Base-by-base conservation (phyloP, 169 alveolate species). In the Plasmodium yoelii region DNA sequence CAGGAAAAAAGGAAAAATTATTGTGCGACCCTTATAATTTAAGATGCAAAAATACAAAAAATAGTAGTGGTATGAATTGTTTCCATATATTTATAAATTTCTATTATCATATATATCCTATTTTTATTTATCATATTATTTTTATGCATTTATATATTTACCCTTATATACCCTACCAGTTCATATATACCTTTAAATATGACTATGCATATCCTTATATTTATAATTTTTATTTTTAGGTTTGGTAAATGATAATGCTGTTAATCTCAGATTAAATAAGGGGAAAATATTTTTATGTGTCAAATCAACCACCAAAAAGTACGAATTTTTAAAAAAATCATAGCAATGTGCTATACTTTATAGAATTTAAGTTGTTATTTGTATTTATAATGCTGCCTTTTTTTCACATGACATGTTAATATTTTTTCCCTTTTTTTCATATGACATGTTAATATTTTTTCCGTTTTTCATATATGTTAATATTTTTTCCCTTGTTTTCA, bases 11-110 rank as follows among this genome's bases (percentile, higher is more conserved):
- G n/a, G 82, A 63, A 55, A 53, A 18, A 28, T 80, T 80, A 28
- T 47, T 67, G 42, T 80, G 90, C 24, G 82, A 80, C 70, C 68
- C 82, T 13, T 67, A 65, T 24, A 80, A 80, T 13, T 53, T 80
- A 9, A 65, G 24, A 26, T 80, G 69, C 59, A 80, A 80, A 44
- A 80, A 80, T 13, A 53, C 80, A 18, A 69, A 57, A 24, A 55
- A 68, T 51, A 65, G 80, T 26, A 80, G 90, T 65, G 90, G 90
- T 80, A 80, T 34, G 63, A 44, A 68, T 10, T 12, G 5, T 28
- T n/a, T 64, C 5, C 22, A 51, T 51, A 51, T 15, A 15, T 15
- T 51, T 51, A 51, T 51, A 8, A 51, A 15, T 51, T 13, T 13
- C 73, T 24, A 65, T 24, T 65, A 22, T 12, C 42, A 34, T 34